Percentiles rank a stretch among this genome's conserved stretches.
phyloP scores from a whole-genome alignment of 2,329 filamentous ascomycete genomes.

The Pseudogymnoascus sp. region DNA sequence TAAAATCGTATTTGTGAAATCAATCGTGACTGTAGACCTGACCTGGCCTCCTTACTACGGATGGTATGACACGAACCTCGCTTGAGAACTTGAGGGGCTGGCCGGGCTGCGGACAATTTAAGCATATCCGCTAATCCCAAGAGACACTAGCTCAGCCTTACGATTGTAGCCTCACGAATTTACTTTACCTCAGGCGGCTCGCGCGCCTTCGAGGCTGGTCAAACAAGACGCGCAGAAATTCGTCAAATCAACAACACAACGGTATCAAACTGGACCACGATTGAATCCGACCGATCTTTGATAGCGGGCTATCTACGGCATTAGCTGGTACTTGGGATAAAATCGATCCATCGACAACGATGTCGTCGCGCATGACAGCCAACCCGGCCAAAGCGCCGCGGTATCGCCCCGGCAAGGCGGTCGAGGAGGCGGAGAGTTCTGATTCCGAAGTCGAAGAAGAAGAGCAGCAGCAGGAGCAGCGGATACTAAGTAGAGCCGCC shows the following conservation, averaged over 20 bases:
- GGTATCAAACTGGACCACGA: not conserved
- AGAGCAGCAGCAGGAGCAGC: slow-evolving; percentile 21
- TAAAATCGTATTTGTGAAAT: not conserved
- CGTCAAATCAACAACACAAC: too few species aligned
- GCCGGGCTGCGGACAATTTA: not conserved
- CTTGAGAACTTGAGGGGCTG: not conserved
- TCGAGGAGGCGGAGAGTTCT: slow-evolving; percentile 36
- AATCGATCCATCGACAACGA: slow-evolving; percentile 24
- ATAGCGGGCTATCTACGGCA: too few species aligned
- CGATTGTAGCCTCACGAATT: not conserved
- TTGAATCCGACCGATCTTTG: not conserved
- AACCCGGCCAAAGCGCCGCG: slow-evolving; percentile 76
- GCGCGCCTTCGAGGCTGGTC: not conserved
- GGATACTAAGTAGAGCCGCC: slow-evolving; percentile 31
- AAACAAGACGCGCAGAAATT: too few species aligned
- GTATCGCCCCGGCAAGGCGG: slow-evolving; percentile 77
- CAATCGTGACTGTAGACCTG: not conserved
- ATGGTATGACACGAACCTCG: not conserved
- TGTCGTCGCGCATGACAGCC: slow-evolving; percentile 83
- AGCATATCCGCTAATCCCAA: not conserved
- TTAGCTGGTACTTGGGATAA: too few species aligned
- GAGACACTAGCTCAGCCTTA: not conserved
- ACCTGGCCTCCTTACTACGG: not conserved
- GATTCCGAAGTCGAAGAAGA: slow-evolving; percentile 40
- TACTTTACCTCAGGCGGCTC: not conserved